Conservation (phyloP, 768 basidiomycete genomes). For the Termitomyces heimii region DNA sequence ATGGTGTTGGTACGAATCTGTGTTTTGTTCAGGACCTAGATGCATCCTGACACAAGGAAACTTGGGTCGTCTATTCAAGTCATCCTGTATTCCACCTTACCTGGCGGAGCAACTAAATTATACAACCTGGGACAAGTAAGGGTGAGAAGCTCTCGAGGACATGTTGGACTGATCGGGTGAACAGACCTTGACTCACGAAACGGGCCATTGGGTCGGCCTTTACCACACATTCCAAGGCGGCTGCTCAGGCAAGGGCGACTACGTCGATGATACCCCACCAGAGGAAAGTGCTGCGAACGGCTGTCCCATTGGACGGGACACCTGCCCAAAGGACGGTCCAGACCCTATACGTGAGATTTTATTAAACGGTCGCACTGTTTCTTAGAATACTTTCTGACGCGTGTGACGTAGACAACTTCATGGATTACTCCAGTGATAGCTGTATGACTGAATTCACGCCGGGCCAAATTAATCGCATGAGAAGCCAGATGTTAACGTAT, state of each 20-base stretch:
- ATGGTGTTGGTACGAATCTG: slow-evolving; percentile 32
- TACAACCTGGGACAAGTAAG: slow-evolving; percentile 33
- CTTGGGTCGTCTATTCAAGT: slow-evolving; percentile 1
- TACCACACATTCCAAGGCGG: slow-evolving; percentile 55
- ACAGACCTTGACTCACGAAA: slow-evolving; percentile 47
- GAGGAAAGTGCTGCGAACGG: slow-evolving; percentile 33
- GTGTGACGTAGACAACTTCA: slow-evolving; percentile 30
- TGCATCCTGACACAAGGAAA: background rate
- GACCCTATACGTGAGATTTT: slow-evolving; percentile 27
- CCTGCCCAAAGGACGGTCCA: slow-evolving; percentile 22
- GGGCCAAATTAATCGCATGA: slow-evolving; percentile 32
- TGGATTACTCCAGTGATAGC: slow-evolving; percentile 42
- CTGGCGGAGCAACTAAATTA: slow-evolving; percentile 30
- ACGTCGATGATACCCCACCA: slow-evolving; percentile 36
- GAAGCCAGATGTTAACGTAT: slow-evolving; percentile 34
- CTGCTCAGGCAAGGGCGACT: slow-evolving; percentile 30
- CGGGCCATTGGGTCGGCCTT: slow-evolving; percentile 50
- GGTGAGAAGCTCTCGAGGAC: slow-evolving; percentile 4
- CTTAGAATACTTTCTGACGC: background rate
- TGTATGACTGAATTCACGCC: slow-evolving; percentile 42
- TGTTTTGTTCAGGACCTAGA: background rate
- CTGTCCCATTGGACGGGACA: slow-evolving; percentile 25
- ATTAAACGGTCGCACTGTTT: background rate
- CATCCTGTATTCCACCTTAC: slow-evolving; percentile 29
- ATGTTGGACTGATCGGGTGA: background rate